Evolutionary conservation across 2,329 filamentous ascomycete genomes (phyloP).

Genomic region (Ceratocystis eucalypticola): DNA sequence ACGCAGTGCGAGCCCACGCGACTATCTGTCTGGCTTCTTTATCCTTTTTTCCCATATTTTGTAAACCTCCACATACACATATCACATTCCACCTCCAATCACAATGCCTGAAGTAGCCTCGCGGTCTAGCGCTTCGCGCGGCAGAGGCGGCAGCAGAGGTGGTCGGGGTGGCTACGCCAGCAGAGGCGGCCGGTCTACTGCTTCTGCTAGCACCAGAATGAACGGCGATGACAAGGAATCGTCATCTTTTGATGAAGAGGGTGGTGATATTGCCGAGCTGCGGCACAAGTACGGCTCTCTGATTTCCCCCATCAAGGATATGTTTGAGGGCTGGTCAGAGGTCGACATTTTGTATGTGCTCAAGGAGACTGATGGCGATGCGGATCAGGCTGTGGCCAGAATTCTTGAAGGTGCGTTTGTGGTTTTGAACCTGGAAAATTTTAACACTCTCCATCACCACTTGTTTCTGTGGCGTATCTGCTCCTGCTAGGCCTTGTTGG

Average conservation of each 20-base stretch:
- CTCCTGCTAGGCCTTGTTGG: not conserved
- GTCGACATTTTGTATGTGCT: constrained; percentile 88
- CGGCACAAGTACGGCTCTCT: constrained; percentile 78
- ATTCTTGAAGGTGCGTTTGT: constrained; percentile 58
- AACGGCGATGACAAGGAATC: constrained; percentile 60
- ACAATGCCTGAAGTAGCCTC: constrained; percentile 89
- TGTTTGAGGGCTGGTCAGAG: constrained; percentile 92
- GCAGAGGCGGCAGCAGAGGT: constrained; percentile 80
- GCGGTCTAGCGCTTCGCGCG: constrained; percentile 69
- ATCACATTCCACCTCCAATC: constrained; percentile 21
- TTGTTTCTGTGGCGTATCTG: constrained; percentile 5
- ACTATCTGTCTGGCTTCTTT: constrained; percentile 20
- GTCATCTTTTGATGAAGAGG: constrained; percentile 51
- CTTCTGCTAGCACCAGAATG: constrained; percentile 32
- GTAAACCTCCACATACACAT: constrained; percentile 27
- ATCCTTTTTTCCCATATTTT: constrained; percentile 12
- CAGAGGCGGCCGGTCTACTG: constrained; percentile 55
- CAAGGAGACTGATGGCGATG: constrained; percentile 72
- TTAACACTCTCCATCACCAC: not conserved
- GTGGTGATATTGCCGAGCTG: constrained; percentile 80
- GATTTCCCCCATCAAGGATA: constrained; percentile 71
- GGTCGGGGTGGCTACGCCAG: constrained; percentile 64
- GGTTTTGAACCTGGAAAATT: constrained; percentile 6
- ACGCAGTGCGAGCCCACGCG: constrained; percentile 23
- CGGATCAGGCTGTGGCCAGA: constrained; percentile 59